Evolutionary conservation across 257 asterid genomes (phyloP), one percentile per base, ranked within the genome.

Genomic region (Salvia miltiorrhiza): DNA sequence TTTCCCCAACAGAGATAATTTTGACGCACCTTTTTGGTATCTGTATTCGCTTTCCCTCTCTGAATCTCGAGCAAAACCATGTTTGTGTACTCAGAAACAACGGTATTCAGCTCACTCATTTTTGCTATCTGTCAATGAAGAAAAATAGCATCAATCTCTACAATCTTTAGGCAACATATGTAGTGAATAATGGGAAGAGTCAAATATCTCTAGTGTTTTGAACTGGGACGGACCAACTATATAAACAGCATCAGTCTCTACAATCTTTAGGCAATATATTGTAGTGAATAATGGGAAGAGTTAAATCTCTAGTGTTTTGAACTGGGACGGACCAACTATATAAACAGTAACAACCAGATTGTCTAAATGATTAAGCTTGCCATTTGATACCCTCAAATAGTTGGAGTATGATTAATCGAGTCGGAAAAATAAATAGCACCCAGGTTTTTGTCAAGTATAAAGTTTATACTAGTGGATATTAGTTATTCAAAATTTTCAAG

Each of bases 31-130:
- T 88, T 73, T 68, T 83, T 65, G 45, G 21, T 61, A 44, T 80
- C 84, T 12, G 79, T 33, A 41, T 35, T 67, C 67, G 65, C 7
- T 65, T 69, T 84, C 76, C 76, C 81, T 57, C 37, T 78, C 68
- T 69, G 85, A 0, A 80, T 80, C 83, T 82, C 90, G 6, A 81
- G 80, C 84, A 87, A 78, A 52, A 79, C 62, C 88, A 91, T 83
- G 67, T 67, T 77, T 23, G 97, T 81, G 55, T 75, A 86, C 80
- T 94, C 99, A 5, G 97, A 94, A 45, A 89, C 50, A 53, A 83
- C 24, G 67, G 74, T 60, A 60, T 76, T 68, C 72, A 78, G 86
- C 55, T 67, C 58, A 63, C 97, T 94, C 85, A 89, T 74, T 72
- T 87, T 85, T 28, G 93, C 90, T 66, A 94, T 67, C 99, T 93